Evolutionary conservation across 129 eudicot genomes (phyloP).

Genomic region (Kitagawia praeruptora): DNA sequence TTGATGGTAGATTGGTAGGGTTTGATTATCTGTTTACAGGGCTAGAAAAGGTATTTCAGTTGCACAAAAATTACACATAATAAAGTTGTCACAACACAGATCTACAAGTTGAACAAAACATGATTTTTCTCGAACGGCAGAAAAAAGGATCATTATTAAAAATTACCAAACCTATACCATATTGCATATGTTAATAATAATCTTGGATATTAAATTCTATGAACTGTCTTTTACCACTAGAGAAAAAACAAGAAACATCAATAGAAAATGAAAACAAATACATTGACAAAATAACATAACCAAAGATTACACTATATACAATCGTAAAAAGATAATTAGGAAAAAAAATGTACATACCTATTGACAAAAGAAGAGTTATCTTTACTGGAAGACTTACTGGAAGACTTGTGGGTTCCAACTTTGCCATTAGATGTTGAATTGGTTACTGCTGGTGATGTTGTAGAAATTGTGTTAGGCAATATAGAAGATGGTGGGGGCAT

Average conservation of each 20-base stretch:
- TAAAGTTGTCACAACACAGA: background rate
- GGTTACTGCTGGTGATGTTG: constrained; percentile 1
- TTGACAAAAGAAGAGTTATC: constrained; percentile 3
- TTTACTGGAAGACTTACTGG: background rate
- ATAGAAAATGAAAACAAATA: background rate
- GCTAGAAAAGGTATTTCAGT: constrained; percentile 2
- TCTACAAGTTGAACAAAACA: background rate
- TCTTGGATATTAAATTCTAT: background rate
- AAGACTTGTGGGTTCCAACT: background rate
- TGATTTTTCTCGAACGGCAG: background rate
- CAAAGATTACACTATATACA: background rate
- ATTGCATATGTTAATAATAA: background rate
- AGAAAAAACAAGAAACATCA: background rate
- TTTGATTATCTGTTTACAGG: constrained; percentile 3
- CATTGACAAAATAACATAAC: background rate
- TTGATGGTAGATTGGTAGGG: constrained; percentile 2
- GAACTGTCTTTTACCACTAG: background rate
- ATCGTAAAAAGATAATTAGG: background rate
- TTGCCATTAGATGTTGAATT: constrained; percentile 11
- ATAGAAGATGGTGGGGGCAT: constrained; percentile 17
- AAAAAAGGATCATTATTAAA: background rate
- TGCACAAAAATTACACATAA: background rate
- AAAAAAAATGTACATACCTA: background rate
- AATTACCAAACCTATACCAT: background rate
- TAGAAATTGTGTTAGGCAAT: background rate